Percentiles rank a stretch among this genome's conserved stretches.
phyloP scores from a whole-genome alignment of 2,329 filamentous ascomycete genomes.

The Paradendryphiella salina region DNA sequence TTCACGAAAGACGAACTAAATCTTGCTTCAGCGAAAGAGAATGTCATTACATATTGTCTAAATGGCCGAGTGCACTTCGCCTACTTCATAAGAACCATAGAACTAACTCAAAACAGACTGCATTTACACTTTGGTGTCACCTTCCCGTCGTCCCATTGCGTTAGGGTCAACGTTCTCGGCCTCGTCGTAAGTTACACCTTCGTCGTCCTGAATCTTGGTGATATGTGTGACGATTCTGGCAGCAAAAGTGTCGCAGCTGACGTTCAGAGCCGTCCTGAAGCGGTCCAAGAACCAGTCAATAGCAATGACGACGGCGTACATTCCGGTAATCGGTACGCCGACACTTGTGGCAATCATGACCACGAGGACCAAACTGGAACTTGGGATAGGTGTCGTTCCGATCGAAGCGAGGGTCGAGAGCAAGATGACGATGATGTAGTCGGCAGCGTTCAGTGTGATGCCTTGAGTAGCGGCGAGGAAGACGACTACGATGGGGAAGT shows the following conservation, averaged over 20 bases:
- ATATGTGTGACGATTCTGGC: conserved; percentile 48
- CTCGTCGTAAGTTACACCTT: conserved; percentile 26
- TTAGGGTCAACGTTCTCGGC: conserved; percentile 11
- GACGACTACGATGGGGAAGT: conserved; percentile 58
- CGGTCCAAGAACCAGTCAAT: conserved; percentile 62
- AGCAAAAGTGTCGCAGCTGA: conserved; percentile 56
- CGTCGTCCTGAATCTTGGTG: conserved; percentile 44
- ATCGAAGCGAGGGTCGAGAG: conserved; percentile 58
- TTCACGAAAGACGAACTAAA: background rate
- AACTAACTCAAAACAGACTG: background rate
- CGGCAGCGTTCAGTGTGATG: conserved; percentile 47
- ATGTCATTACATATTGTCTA: background rate
- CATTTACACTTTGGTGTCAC: conserved; percentile 5
- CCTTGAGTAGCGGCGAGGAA: conserved; percentile 59
- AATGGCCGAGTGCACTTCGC: background rate
- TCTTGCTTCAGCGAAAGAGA: background rate
- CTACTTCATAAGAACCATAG: background rate
- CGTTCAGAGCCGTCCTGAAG: conserved; percentile 58
- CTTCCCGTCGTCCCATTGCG: conserved; percentile 10
- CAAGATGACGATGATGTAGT: conserved; percentile 57
- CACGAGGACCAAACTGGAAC: conserved; percentile 56
- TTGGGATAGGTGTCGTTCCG: conserved; percentile 59
- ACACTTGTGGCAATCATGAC: conserved; percentile 57
- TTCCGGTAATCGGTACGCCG: conserved; percentile 52
- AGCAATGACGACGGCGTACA: conserved; percentile 59